Evolutionary conservation across 495 filamentous ascomycete genomes (phyloP).

Genomic region (Daldinia childiae): DNA sequence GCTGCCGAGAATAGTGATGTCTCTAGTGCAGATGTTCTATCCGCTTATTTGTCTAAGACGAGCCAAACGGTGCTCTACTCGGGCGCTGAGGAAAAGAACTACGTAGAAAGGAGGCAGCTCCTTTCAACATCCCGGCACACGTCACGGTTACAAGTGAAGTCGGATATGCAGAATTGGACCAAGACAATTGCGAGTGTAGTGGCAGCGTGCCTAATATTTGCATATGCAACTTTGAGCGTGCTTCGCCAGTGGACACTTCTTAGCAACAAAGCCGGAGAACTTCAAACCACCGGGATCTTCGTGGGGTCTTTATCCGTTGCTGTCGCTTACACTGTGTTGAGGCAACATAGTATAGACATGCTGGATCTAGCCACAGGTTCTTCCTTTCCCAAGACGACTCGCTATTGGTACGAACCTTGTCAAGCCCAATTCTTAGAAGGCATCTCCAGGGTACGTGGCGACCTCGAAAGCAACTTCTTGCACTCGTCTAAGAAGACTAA

Average conservation of each 20-base stretch:
- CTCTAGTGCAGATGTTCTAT: not conserved
- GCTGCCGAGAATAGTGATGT: not conserved
- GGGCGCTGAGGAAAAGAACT: not conserved
- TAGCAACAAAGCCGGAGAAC: not conserved
- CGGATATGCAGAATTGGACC: not conserved
- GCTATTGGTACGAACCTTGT: slow-evolving; percentile 2
- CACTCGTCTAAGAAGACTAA: not conserved
- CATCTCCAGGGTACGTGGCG: slow-evolving; percentile 6
- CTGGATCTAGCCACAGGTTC: slow-evolving; percentile 12
- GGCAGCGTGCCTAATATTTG: slow-evolving; percentile 7
- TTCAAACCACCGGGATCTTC: not conserved
- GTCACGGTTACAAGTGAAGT: not conserved
- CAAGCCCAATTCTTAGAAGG: not conserved
- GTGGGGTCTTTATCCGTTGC: not conserved
- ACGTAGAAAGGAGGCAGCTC: not conserved
- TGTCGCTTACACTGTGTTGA: not conserved
- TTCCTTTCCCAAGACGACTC: slow-evolving; percentile 14
- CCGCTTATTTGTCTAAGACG: not conserved
- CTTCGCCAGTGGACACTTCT: not conserved
- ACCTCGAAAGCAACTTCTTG: not conserved
- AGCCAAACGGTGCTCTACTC: not conserved
- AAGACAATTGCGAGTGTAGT: not conserved
- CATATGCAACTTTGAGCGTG: not conserved
- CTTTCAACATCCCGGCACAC: not conserved
- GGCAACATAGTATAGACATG: slow-evolving; percentile 6